Base-by-base conservation (phyloP, 768 basidiomycete genomes). In the Lactifluus rugatus region DNA sequence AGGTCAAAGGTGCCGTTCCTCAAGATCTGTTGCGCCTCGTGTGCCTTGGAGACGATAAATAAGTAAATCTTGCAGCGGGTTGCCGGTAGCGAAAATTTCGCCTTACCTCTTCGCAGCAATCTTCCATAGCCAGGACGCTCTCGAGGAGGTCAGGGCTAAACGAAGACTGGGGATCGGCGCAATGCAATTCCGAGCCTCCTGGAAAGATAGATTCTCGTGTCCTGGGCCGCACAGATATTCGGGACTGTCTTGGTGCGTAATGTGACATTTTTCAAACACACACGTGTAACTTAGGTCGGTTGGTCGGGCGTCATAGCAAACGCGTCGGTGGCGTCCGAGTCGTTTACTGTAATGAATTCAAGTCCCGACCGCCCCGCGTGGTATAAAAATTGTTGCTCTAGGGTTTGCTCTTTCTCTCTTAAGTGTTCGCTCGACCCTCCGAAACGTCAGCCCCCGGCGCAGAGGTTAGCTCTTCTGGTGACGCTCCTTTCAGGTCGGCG, bases 61-160 rank as follows among this genome's bases (percentile, higher is more conserved):
- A 39, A 39, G 34, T 36, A 31, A 31, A 31, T 6, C 34, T 11
- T 36, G 13, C 3, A 11, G 34, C 13, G 13, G 34, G 34, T 31
- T 36, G 34, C 13, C 34, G 13, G 34, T 14, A 36, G 11, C 11
- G 11, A 14, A 36, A 36, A 36, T 9, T 5, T 36, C 34, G 14
- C 26, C 71, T 52, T 58, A 82, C 85, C 81, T 89, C 84, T 68
- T 88, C 84, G 66, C 86, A 89, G 64, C 87, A 89, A 63, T 88
- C 85, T 64, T 89, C 85, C 79, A 89, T 81, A 0, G 84, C 83
- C 63, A 78, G 72, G 4, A 90, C 88, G 65, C 88, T 89, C 70
- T 89, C 88, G 52, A 77, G 78, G 17, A 90, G 74, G 69, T 81
- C 81, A 0, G 82, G 85, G 3, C 86, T 86, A 65, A 86, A 89